Percentiles rank a stretch among this genome's conserved stretches.
Evolutionary conservation across 2,329 filamentous ascomycete genomes (phyloP).

Genomic region (Colletotrichum plurivorum): DNA sequence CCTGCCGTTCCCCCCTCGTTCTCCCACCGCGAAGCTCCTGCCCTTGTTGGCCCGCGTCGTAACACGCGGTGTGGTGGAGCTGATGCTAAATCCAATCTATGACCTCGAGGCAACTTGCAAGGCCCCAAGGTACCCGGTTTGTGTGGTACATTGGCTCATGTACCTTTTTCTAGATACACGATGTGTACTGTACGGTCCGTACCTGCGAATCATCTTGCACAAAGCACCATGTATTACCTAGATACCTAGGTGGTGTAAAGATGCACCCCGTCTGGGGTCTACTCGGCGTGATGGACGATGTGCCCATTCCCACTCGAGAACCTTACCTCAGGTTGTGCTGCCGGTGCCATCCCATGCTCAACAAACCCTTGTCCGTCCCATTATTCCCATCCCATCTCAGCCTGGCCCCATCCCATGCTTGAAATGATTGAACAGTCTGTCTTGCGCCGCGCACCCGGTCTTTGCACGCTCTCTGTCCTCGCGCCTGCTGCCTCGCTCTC

Average conservation of each 20-base stretch:
- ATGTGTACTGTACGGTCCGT: too few species aligned
- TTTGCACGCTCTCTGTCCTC: slow-evolving; percentile 15
- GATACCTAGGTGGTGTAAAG: too few species aligned
- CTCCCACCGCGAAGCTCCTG: background rate
- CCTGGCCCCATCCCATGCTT: slow-evolving; percentile 33
- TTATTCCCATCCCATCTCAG: slow-evolving; percentile 38
- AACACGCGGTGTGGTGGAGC: slow-evolving; percentile 6
- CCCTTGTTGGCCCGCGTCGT: slow-evolving; percentile 27
- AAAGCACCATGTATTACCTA: too few species aligned
- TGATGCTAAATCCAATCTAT: slow-evolving; percentile 1
- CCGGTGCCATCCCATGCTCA: slow-evolving; percentile 20
- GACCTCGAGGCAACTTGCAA: too few species aligned
- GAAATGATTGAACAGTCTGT: slow-evolving; percentile 29
- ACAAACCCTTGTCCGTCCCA: slow-evolving; percentile 21
- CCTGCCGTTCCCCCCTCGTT: background rate
- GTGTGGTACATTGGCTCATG: too few species aligned
- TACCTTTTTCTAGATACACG: too few species aligned
- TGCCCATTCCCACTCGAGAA: slow-evolving; percentile 26
- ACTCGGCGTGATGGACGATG: slow-evolving; percentile 3
- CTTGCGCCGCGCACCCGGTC: slow-evolving; percentile 30
- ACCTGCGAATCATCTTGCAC: too few species aligned
- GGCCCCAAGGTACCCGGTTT: too few species aligned
- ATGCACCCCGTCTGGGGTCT: slow-evolving; percentile 47
- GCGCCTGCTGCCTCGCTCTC: slow-evolving; percentile 28
- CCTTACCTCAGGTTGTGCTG: slow-evolving; percentile 21